Conservation (phyloP, 2,329 filamentous ascomycete species). For the Chaetomium olivaceum region DNA sequence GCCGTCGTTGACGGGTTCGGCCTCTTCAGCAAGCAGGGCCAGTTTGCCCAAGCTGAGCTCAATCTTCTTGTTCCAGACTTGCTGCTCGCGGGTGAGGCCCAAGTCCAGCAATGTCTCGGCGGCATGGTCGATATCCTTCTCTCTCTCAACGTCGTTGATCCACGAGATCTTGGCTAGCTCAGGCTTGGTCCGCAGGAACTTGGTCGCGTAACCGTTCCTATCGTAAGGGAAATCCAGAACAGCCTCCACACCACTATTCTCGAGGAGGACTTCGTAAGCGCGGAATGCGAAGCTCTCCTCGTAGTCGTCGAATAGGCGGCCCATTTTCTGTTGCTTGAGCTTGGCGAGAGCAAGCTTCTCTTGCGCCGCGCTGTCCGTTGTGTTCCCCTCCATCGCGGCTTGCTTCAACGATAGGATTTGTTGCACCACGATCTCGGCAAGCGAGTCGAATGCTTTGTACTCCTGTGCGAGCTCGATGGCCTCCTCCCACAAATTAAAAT, state of each 20-base stretch:
- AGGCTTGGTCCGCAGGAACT: constrained; percentile 72
- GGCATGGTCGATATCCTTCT: constrained; percentile 73
- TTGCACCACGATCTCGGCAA: constrained; percentile 58
- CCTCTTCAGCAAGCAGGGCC: constrained; percentile 65
- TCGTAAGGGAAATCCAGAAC: constrained; percentile 73
- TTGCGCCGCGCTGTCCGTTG: constrained; percentile 39
- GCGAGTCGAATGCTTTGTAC: constrained; percentile 54
- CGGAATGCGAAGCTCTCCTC: constrained; percentile 69
- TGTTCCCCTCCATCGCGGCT: constrained; percentile 38
- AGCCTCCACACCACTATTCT: constrained; percentile 62
- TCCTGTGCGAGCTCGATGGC: constrained; percentile 60
- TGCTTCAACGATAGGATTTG: constrained; percentile 50
- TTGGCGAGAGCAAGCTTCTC: constrained; percentile 48
- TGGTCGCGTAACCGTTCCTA: constrained; percentile 69
- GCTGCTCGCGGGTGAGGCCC: constrained; percentile 70
- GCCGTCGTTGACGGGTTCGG: constrained; percentile 29
- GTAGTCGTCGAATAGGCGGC: constrained; percentile 61
- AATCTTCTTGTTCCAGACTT: constrained; percentile 91
- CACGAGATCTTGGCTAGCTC: constrained; percentile 79
- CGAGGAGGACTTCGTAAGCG: constrained; percentile 77
- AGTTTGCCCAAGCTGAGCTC: constrained; percentile 89
- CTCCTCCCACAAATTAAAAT: constrained; percentile 58
- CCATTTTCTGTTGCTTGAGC: constrained; percentile 51
- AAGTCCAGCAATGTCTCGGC: constrained; percentile 69
- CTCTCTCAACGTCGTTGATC: constrained; percentile 87